These are phyloP conservation scores for Paramecium octaurelia DNA, from an alignment of 73 alveolate species.

Conservation along the genomic window DNA sequence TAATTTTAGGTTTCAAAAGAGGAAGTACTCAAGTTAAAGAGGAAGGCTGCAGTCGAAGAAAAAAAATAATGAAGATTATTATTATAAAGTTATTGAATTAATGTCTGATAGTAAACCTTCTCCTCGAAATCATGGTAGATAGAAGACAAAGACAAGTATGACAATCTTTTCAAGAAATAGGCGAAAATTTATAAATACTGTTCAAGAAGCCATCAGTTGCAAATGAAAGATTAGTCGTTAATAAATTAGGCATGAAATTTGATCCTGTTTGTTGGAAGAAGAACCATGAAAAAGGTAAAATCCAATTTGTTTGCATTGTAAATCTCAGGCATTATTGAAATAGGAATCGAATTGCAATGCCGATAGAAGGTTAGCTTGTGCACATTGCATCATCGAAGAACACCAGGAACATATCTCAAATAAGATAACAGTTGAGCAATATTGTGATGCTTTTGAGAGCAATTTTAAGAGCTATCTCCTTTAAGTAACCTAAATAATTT, in stretches of 20 bases:
- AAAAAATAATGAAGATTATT: not conserved
- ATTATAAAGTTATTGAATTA: not conserved
- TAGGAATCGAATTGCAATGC: constrained; percentile 36
- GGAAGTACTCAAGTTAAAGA: constrained; percentile 12
- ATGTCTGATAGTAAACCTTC: not conserved
- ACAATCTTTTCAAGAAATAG: not conserved
- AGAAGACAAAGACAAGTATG: not conserved
- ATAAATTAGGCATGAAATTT: constrained; percentile 47
- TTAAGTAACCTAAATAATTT: not conserved
- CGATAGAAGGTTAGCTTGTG: constrained; percentile 32
- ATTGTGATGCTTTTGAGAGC: not conserved
- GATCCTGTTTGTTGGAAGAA: constrained; percentile 49
- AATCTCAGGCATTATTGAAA: not conserved
- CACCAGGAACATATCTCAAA: constrained; percentile 29
- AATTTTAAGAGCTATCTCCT: not conserved
- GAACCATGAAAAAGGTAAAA: constrained; percentile 27
- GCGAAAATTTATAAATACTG: not conserved
- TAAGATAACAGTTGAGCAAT: not conserved
- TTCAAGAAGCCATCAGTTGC: not conserved
- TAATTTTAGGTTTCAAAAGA: not conserved
- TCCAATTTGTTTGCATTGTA: constrained; percentile 26
- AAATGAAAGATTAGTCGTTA: constrained; percentile 36
- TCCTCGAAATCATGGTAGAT: not conserved
- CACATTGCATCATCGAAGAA: constrained; percentile 41
- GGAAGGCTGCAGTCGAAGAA: not conserved